phyloP scores from a whole-genome alignment of 441 rosid genomes.

The Jatropha multifida region DNA sequence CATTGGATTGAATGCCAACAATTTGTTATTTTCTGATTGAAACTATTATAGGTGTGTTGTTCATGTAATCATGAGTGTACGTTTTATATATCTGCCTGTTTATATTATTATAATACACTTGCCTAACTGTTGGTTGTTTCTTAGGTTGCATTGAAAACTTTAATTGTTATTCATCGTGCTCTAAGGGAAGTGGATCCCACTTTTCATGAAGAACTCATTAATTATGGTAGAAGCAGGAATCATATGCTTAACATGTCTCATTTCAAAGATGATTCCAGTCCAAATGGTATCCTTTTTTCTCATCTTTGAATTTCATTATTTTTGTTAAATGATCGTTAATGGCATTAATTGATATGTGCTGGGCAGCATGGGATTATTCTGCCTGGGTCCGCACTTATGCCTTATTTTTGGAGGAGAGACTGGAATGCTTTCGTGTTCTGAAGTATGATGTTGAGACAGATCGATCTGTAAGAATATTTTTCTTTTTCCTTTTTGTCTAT shows the following conservation, averaged over 20 bases:
- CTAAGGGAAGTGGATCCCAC: conserved; percentile 98
- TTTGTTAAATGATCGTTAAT: conserved; percentile 22
- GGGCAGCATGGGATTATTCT: conserved; percentile 89
- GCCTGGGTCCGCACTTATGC: conserved; percentile 93
- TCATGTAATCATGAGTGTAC: not conserved
- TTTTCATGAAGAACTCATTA: conserved; percentile 90
- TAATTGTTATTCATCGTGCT: conserved; percentile 91
- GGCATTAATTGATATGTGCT: conserved; percentile 29
- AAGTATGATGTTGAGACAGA: conserved; percentile 89
- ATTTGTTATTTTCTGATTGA: not conserved
- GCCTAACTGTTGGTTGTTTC: conserved; percentile 20
- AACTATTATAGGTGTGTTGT: not conserved
- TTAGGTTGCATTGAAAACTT: conserved; percentile 94
- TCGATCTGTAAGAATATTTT: conserved; percentile 56
- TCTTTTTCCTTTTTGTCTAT: not conserved
- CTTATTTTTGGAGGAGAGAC: conserved; percentile 84
- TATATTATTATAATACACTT: not conserved
- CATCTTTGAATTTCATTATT: conserved; percentile 2
- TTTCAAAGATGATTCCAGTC: conserved; percentile 96
- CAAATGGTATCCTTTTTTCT: conserved; percentile 52
- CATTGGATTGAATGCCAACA: not conserved
- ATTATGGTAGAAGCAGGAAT: conserved; percentile 80
- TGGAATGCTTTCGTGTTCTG: conserved; percentile 87
- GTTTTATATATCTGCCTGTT: not conserved
- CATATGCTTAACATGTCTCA: conserved; percentile 97